Percentiles rank a stretch among this genome's conserved stretches.
These are phyloP conservation scores for Colletotrichum eleusines DNA, from an alignment of 2,329 filamentous ascomycete genomes.

Conservation along the genomic window DNA sequence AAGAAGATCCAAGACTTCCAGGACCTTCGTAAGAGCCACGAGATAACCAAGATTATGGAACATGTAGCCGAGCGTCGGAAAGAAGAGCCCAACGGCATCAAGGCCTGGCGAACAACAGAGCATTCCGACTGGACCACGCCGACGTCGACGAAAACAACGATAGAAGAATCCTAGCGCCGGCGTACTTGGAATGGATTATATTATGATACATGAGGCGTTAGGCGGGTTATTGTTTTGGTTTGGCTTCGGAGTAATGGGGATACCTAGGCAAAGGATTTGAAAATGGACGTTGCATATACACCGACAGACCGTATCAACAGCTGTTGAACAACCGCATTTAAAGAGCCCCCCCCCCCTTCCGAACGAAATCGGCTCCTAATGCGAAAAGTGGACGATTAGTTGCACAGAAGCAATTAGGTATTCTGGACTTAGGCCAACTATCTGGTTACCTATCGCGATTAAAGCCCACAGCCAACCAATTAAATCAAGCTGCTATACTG, in stretches of 20 bases:
- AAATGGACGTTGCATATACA: neutral
- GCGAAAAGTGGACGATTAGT: neutral
- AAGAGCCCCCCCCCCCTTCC: neutral
- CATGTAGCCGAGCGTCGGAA: conserved; percentile 65
- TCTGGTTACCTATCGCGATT: too few species aligned
- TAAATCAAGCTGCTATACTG: too few species aligned
- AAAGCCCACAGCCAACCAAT: too few species aligned
- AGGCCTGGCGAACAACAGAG: conserved; percentile 69
- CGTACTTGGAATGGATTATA: too few species aligned
- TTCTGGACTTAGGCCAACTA: too few species aligned
- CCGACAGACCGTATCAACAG: neutral
- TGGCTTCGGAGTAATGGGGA: conserved; percentile 43
- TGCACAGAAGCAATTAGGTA: neutral
- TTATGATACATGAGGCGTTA: conserved; percentile 12
- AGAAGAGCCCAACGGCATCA: conserved; percentile 68
- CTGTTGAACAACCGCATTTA: neutral
- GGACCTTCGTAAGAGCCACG: conserved; percentile 59
- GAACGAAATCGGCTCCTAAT: too few species aligned
- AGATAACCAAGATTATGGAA: conserved; percentile 63
- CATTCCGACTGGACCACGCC: conserved; percentile 67
- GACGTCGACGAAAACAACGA: conserved; percentile 54
- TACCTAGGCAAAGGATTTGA: neutral
- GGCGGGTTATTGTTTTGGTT: neutral
- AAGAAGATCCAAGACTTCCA: conserved; percentile 66
- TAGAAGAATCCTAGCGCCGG: neutral